Percentiles rank a stretch among this genome's conserved stretches.
phyloP scores from a whole-genome alignment of 495 filamentous ascomycete species.

The Daldinia vernicosa region DNA sequence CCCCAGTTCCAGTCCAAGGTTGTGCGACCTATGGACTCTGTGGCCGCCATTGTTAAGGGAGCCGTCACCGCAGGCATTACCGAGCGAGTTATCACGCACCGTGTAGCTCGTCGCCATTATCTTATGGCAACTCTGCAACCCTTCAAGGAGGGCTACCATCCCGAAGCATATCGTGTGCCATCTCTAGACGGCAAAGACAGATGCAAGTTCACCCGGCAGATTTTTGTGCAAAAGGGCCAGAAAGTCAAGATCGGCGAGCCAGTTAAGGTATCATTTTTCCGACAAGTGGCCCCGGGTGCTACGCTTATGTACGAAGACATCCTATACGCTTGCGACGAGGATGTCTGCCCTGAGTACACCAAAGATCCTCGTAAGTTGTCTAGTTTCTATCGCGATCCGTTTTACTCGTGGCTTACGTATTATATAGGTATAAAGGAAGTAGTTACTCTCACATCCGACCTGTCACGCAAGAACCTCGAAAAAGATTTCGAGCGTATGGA shows the following conservation, averaged over 20 bases:
- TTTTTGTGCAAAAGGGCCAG: conserved; percentile 99
- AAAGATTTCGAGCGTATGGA: conserved; percentile 99
- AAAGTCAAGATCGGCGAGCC: conserved; percentile 99
- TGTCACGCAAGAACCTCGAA: conserved; percentile 97
- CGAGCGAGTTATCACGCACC: conserved; percentile 93
- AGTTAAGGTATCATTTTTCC: conserved; percentile 98
- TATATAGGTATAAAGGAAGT: conserved; percentile 95
- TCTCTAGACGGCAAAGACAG: conserved; percentile 96
- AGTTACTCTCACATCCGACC: conserved; percentile 94
- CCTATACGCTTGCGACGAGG: conserved; percentile 96
- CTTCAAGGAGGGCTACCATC: conserved; percentile 98
- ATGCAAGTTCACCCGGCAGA: conserved; percentile 98
- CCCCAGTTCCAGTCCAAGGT: conserved; percentile 82
- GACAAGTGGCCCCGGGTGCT: conserved; percentile 95
- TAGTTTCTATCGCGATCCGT: neutral
- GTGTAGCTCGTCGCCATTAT: conserved; percentile 97
- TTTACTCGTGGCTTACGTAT: conserved; percentile 42
- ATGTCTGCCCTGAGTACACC: conserved; percentile 97
- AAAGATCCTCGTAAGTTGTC: conserved; percentile 95
- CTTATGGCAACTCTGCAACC: conserved; percentile 99
- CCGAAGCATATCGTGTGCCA: conserved; percentile 96
- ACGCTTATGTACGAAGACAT: conserved; percentile 99
- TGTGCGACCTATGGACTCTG: conserved; percentile 79
- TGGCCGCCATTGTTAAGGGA: conserved; percentile 80
- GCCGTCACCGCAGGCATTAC: conserved; percentile 91